Conservation (phyloP, 305 asterid genomes). For the Nicotiana rustica region DNA sequence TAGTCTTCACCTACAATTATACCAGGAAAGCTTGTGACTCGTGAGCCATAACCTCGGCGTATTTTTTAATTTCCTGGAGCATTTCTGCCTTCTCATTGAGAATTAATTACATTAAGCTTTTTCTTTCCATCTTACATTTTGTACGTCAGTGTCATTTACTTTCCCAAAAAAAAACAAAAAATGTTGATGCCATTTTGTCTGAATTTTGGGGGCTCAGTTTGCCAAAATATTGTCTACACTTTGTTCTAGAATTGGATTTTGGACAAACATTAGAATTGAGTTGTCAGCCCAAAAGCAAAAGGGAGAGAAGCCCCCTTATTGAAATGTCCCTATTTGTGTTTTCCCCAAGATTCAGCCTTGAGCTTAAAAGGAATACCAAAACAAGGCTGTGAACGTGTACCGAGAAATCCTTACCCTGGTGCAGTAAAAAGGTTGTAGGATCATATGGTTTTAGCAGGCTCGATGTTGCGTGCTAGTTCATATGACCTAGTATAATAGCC, state of each 20-base stretch:
- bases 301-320: background rate
- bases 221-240: background rate
- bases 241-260: background rate
- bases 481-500: background rate
- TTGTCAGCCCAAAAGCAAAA: slow-evolving; percentile 12
- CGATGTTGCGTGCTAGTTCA: background rate
- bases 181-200: too few relatives aligned
- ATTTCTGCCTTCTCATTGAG: background rate
- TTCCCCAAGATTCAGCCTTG: slow-evolving; percentile 4
- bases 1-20: background rate
- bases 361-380: background rate
- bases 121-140: background rate
- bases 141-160: background rate
- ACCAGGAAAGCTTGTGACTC: background rate
- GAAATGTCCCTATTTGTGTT: background rate
- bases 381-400: background rate
- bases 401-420: too few relatives aligned
- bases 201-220: background rate
- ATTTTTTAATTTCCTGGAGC: background rate
- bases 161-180: too few relatives aligned
- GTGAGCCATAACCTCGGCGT: background rate
- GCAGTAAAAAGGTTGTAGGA: background rate
- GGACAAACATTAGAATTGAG: background rate
- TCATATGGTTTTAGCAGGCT: background rate
- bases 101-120: background rate